Evolutionary conservation across 768 basidiomycete genomes (phyloP).

Genomic region (Cyathus striatus): DNA sequence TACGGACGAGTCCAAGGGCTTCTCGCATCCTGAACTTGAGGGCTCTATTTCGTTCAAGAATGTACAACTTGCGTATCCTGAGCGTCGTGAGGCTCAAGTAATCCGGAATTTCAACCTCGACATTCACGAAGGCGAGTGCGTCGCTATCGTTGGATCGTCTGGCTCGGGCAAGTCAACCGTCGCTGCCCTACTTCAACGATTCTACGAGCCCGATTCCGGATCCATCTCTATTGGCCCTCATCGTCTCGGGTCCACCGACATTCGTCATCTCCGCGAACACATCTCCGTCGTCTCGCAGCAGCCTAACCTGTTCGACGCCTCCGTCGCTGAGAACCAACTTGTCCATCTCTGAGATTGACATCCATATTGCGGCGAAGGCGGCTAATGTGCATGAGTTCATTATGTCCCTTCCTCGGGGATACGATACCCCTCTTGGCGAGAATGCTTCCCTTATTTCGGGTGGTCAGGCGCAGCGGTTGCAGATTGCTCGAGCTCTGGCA

Average conservation of each 20-base stretch:
- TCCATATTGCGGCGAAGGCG: neutral
- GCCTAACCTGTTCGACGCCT: slow-evolving; percentile 85
- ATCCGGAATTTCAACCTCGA: too few species aligned
- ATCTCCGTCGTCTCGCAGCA: slow-evolving; percentile 86
- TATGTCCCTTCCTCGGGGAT: slow-evolving; percentile 70
- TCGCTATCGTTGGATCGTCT: too few species aligned
- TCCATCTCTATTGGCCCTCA: slow-evolving; percentile 52
- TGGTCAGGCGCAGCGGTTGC: slow-evolving; percentile 92
- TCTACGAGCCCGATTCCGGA: slow-evolving; percentile 79
- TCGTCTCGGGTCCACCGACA: slow-evolving; percentile 53
- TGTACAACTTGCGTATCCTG: too few species aligned
- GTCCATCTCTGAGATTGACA: slow-evolving; percentile 9
- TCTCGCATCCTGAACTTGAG: too few species aligned
- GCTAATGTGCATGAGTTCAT: neutral
- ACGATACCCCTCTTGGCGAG: slow-evolving; percentile 81
- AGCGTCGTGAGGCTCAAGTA: too few species aligned
- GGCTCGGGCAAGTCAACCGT: slow-evolving; percentile 96
- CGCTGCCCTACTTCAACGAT: slow-evolving; percentile 76
- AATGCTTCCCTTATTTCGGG: slow-evolving; percentile 90
- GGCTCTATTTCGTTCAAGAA: too few species aligned
- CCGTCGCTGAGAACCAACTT: slow-evolving; percentile 82
- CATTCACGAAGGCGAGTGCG: too few species aligned
- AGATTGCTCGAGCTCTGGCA: slow-evolving; percentile 88
- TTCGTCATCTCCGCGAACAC: slow-evolving; percentile 76
- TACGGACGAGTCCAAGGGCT: too few species aligned